Percentiles rank a stretch among this genome's conserved stretches.
Evolutionary conservation across 495 filamentous ascomycete species (phyloP).

Genomic region (Staphylotrichum longicolle): DNA sequence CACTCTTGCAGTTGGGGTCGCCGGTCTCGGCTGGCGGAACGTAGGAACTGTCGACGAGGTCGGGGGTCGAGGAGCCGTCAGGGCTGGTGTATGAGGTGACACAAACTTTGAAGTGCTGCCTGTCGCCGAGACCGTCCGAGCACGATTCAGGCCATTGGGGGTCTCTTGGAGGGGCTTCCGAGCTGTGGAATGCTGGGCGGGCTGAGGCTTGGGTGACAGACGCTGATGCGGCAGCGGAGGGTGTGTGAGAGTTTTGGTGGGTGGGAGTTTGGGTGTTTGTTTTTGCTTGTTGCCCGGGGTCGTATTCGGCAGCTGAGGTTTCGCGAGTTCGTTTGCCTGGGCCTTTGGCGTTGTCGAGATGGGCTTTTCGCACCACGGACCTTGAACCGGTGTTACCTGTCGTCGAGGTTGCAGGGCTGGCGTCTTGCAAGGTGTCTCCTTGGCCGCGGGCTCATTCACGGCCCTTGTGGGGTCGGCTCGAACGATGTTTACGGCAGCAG

Average conservation of each 20-base stretch:
- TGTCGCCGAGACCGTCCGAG: background rate
- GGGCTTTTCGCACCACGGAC: background rate
- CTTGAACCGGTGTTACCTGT: background rate
- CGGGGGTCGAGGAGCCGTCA: background rate
- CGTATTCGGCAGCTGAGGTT: background rate
- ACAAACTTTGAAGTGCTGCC: background rate
- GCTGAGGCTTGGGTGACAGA: background rate
- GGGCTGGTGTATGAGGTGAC: background rate
- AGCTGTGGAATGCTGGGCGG: background rate
- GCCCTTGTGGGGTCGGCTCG: background rate
- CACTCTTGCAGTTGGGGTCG: background rate
- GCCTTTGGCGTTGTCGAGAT: background rate
- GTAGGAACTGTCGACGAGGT: background rate
- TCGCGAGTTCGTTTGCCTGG: background rate
- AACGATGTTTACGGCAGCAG: background rate
- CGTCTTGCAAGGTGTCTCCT: background rate
- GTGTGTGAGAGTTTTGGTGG: background rate
- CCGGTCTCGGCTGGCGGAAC: conserved; percentile 19
- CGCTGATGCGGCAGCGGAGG: background rate
- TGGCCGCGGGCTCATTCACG: background rate
- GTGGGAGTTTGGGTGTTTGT: background rate
- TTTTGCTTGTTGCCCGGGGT: background rate
- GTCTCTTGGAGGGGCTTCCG: conserved; percentile 3
- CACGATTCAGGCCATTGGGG: background rate
- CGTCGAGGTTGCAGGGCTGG: background rate